phyloP scores from a whole-genome alignment of 2,329 filamentous ascomycete genomes.

The Xylariaceae sp. region DNA sequence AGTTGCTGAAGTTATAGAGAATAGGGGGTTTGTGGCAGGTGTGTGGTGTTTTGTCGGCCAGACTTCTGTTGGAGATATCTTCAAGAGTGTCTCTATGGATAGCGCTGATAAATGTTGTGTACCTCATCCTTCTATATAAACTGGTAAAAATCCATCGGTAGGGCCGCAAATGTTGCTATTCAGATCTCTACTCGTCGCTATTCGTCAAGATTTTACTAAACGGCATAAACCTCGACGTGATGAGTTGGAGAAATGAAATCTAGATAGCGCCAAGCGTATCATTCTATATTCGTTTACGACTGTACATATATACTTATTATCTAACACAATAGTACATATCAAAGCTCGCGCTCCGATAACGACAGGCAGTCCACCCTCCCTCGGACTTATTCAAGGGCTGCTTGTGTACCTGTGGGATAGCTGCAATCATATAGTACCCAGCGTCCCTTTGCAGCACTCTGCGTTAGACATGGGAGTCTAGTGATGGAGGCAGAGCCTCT shows the following conservation, averaged over 20 bases:
- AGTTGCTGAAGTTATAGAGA: too few species aligned
- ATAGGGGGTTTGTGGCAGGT: too few species aligned
- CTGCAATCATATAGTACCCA: not conserved
- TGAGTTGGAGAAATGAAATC: not conserved
- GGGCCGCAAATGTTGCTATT: not conserved
- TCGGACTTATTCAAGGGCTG: not conserved
- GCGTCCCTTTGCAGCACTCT: not conserved
- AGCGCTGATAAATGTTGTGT: too few species aligned
- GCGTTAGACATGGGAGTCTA: not conserved
- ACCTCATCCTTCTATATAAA: too few species aligned
- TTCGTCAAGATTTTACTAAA: not conserved
- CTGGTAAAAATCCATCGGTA: too few species aligned
- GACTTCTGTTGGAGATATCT: too few species aligned
- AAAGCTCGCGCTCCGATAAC: too few species aligned
- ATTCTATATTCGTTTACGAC: not conserved
- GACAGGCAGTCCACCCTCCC: not conserved
- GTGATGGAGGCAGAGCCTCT: conserved; percentile 28
- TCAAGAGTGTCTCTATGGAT: too few species aligned
- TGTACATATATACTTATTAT: not conserved
- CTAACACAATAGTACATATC: not conserved
- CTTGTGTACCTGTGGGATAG: not conserved
- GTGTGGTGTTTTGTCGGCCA: too few species aligned
- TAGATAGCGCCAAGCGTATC: too few species aligned
- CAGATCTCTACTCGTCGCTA: not conserved
- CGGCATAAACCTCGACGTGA: not conserved